Evolutionary conservation across 129 eudicot species (phyloP), one percentile per base, ranked within the genome.

Genomic region (Flaveria sonorensis): DNA sequence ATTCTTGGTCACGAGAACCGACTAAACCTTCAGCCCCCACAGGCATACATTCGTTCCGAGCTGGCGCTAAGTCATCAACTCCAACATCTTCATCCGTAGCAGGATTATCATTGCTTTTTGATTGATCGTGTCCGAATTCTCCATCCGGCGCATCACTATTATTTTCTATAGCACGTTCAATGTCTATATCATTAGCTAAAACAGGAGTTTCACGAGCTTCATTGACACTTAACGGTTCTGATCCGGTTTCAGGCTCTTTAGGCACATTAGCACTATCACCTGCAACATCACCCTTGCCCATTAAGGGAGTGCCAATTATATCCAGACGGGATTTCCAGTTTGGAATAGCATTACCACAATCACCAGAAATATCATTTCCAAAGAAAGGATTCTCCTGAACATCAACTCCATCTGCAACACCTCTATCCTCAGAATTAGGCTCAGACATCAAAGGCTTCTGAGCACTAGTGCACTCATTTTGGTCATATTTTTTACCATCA

Each of bases 211-310:
- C 59, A 26, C 56, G 20, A 39, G 59, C 8, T 8, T 52, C 26
- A 15, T 5, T n/a, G 18, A 59, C 36, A 50, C 46, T 60, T 46
- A 63, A 78, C 52, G 48, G 61, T 45, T 59, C 82, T 61, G 42
- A 68, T 56, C 60, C 76, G 69, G 61, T 30, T 77, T 77, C 81
- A 77, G 16, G 36, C 59, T 39, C 81, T 23, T 5, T 55, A 16
- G 46, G 46, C 57, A 39, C 18, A 40, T 42, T 68, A 55, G 4
- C 23, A 53, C 40, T 16, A 10, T 40, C 81, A 55, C 21, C 73
- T 65, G 6, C 36, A 76, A 63, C 63, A n/a, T 21, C 73, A 76
- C 32, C 59, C 6, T 69, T 47, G 40, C 40, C 52, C 6, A 21
- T 3, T 51, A 43, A 6, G 23, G 40, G 16, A 20, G 42, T 47